These are phyloP conservation scores for Oropetium thomaeum DNA, from an alignment of 176 grass and related monocot genomes.

Conservation along the genomic window DNA sequence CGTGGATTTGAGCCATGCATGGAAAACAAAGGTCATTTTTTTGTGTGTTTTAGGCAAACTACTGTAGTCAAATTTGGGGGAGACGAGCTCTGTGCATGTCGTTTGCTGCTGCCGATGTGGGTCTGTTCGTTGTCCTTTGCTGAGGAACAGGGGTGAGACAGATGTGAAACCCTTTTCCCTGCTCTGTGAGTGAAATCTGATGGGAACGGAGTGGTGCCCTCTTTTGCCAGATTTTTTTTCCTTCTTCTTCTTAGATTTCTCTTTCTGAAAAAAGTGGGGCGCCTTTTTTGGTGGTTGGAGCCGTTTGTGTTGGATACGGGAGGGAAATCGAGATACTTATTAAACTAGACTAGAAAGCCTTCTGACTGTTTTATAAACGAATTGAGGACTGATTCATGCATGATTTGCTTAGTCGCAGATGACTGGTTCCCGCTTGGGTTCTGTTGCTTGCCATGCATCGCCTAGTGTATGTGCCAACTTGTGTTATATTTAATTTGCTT, in stretches of 20 bases:
- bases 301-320: constrained; percentile 7
- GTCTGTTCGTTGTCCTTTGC: not conserved
- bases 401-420: not conserved
- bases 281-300: constrained; percentile 30
- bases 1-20: not conserved
- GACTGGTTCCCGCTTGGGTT: not conserved
- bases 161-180: not conserved
- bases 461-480: constrained; percentile 2
- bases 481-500: not conserved
- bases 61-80: not conserved
- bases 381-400: not conserved
- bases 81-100: not conserved
- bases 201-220: not conserved
- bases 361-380: not conserved
- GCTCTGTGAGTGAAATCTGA: constrained; percentile 19
- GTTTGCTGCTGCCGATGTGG: not conserved
- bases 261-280: constrained; percentile 14
- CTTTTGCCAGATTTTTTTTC: constrained; percentile 23
- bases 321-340: constrained; percentile 16
- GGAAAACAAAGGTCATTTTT: not conserved
- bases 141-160: not conserved
- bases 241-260: constrained; percentile 23
- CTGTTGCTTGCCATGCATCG: constrained; percentile 13
- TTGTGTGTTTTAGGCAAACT: not conserved
- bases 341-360: not conserved